Base-by-base conservation (phyloP, 257 asterid genomes). In the Nicotiana undulata region DNA sequence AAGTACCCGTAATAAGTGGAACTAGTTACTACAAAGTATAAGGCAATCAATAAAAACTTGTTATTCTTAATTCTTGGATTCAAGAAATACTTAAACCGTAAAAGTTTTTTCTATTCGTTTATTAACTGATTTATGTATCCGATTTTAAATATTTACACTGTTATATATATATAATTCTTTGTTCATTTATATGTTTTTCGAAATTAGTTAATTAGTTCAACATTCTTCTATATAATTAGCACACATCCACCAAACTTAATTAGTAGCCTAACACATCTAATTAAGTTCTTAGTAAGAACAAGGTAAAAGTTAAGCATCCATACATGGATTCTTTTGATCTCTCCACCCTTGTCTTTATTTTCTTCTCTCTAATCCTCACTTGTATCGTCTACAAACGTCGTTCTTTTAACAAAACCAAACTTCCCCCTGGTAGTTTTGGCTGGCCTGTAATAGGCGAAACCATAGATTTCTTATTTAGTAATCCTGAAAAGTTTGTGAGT, bases 341-440 rank as follows among this genome's bases (percentile, higher is more conserved):
- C 11, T 76, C 80, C 44, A 7, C 22, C n/a, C 24, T 22, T 46
- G 2, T 72, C 40, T 24, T 72, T 13, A 8, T 72, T 44, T 13
- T 24, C 9, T 60, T 86, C 26, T 81, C 89, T 22, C 4, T 82
- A 49, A 2, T 70, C 29, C 63, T 81, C 10, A 46, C 81, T 10
- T 1, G 75, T 15, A 24, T 84, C 40, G 4, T 75, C 79, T 56
- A 16, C 66, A 52, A 80, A 9, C 82, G 84, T 34, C 49, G 65
- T 79, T 26, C 86, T 28, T 9, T 20, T 20, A 16, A 74, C 52
- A 51, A 37, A 3, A 37, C 44, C n/a, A 83, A 77, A 3, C 91
- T 91, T 12, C 96, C 97, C 1, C 96, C 97, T 3, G 97, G 96
- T 5, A 91, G 87, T 88, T 92, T 89, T 37, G 97, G 97, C 2